Percentiles rank a stretch among this genome's conserved stretches.
phyloP scores from a whole-genome alignment of 2,329 filamentous ascomycete genomes.

The Hypoxylon sp. region DNA sequence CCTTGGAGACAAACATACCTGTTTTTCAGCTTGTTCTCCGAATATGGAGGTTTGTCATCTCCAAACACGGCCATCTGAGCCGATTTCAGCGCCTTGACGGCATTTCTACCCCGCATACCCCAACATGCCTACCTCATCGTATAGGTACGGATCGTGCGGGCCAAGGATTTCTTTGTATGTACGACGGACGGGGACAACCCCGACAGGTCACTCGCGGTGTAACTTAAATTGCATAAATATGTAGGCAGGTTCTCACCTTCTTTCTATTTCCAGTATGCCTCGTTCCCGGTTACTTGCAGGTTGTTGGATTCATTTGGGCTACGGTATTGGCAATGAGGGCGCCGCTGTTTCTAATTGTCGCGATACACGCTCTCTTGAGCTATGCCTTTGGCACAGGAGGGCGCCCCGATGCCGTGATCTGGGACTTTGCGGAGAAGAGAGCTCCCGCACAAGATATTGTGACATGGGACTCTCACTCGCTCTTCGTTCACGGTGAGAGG shows the following conservation, averaged over 20 bases:
- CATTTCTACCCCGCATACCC: constrained; percentile 41
- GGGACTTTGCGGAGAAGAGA: constrained; percentile 35
- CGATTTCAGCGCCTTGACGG: constrained; percentile 18
- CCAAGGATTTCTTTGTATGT: constrained; percentile 33
- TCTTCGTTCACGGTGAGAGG: constrained; percentile 76
- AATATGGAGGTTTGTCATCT: constrained; percentile 30
- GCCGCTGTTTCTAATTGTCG: constrained; percentile 32
- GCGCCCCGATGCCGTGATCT: constrained; percentile 36
- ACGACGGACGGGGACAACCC: constrained; percentile 22
- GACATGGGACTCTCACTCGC: constrained; percentile 77
- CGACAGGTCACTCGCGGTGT: constrained; percentile 20
- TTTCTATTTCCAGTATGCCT: constrained; percentile 6
- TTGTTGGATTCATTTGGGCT: constrained; percentile 6
- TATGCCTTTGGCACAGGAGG: constrained; percentile 35
- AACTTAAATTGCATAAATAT: constrained; percentile 34
- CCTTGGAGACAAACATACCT: constrained; percentile 24
- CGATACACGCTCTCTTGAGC: constrained; percentile 40
- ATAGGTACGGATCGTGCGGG: constrained; percentile 3
- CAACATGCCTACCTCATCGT: constrained; percentile 34
- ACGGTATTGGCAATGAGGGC: constrained; percentile 38
- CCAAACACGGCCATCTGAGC: constrained; percentile 23
- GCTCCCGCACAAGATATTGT: constrained; percentile 54
- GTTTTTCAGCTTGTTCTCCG: constrained; percentile 22
- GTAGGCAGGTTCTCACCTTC: background rate
- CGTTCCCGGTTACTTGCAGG: constrained; percentile 15